A percentile compares a stretch with the other conserved stretches of the same genome.
Conservation (phyloP, 2,329 filamentous ascomycete genomes). For the Bisporella sp. region DNA sequence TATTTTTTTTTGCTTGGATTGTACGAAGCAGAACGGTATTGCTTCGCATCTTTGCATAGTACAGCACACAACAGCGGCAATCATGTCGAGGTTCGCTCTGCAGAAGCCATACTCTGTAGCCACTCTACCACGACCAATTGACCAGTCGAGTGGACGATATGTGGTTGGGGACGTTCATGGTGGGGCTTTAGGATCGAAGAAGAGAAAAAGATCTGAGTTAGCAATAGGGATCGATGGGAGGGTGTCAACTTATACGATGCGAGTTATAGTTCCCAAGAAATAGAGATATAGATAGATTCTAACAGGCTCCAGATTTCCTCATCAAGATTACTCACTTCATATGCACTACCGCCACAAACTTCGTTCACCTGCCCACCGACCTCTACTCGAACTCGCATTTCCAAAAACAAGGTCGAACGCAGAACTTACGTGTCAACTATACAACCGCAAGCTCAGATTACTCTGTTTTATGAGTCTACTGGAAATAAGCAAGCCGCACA, state of each 20-base stretch:
- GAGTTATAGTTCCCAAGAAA: constrained; percentile 19
- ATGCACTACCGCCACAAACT: constrained; percentile 59
- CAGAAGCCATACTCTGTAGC: constrained; percentile 59
- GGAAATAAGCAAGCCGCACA: constrained; percentile 44
- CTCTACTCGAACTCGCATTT: constrained; percentile 42
- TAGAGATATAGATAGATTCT: neutral
- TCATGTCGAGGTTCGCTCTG: constrained; percentile 46
- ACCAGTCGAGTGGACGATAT: constrained; percentile 43
- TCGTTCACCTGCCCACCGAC: constrained; percentile 55
- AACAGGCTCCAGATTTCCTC: constrained; percentile 44
- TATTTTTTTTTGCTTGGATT: too few species aligned
- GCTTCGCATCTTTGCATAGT: too few species aligned
- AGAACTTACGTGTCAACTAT: constrained; percentile 55
- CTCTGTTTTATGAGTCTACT: constrained; percentile 51
- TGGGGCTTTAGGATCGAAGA: constrained; percentile 49
- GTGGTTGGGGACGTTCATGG: constrained; percentile 56
- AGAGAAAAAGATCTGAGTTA: constrained; percentile 56
- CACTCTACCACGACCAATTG: constrained; percentile 50
- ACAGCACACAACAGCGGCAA: neutral
- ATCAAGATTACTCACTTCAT: constrained; percentile 56
- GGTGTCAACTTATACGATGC: constrained; percentile 61
- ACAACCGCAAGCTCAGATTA: constrained; percentile 42
- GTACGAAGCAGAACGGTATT: too few species aligned
- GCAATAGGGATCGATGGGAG: constrained; percentile 60
- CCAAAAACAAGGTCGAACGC: constrained; percentile 43